These are phyloP conservation scores for Fomitopsis betulina DNA, from an alignment of 1,284 basidiomycete genomes.

Conservation along the genomic window DNA sequence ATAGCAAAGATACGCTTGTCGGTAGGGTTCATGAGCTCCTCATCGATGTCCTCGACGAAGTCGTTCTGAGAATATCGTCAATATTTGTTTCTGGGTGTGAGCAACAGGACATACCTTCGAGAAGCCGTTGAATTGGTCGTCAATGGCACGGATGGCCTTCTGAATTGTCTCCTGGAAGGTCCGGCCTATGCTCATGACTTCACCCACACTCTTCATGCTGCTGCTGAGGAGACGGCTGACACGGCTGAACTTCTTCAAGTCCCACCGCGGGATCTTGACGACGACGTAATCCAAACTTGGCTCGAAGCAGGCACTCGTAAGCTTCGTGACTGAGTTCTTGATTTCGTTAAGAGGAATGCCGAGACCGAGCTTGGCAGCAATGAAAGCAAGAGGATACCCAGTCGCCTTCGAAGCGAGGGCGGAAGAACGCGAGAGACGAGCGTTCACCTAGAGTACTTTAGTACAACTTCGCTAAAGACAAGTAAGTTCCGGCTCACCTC, in stretches of 20 bases:
- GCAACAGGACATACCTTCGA: conserved; percentile 54
- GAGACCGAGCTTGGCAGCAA: conserved; percentile 96
- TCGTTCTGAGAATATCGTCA: conserved; percentile 62
- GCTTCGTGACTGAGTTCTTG: conserved; percentile 95
- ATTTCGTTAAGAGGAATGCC: conserved; percentile 98
- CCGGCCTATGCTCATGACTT: conserved; percentile 98
- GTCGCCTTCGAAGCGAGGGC: conserved; percentile 98
- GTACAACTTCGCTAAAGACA: not conserved
- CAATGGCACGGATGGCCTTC: conserved; percentile 95
- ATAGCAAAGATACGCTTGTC: conserved; percentile 93
- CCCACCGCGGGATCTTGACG: conserved; percentile 99
- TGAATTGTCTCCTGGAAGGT: conserved; percentile 99
- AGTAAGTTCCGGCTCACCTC: conserved; percentile 49
- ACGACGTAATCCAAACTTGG: conserved; percentile 96
- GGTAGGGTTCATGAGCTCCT: conserved; percentile 84
- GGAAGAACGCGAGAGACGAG: conserved; percentile 97
- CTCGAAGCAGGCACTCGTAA: conserved; percentile 97
- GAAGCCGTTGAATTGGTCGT: conserved; percentile 93
- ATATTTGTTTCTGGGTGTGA: no score
- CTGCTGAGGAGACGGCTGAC: conserved; percentile 86
- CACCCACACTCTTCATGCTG: conserved; percentile 98
- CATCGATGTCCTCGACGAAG: conserved; percentile 78
- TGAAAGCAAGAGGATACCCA: conserved; percentile 97
- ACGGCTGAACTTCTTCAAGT: conserved; percentile 95
- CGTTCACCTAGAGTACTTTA: conserved; percentile 70